Evolutionary conservation across 192 early-diverging fungal genomes (phyloP).

Genomic region (Mortierella antarctica): DNA sequence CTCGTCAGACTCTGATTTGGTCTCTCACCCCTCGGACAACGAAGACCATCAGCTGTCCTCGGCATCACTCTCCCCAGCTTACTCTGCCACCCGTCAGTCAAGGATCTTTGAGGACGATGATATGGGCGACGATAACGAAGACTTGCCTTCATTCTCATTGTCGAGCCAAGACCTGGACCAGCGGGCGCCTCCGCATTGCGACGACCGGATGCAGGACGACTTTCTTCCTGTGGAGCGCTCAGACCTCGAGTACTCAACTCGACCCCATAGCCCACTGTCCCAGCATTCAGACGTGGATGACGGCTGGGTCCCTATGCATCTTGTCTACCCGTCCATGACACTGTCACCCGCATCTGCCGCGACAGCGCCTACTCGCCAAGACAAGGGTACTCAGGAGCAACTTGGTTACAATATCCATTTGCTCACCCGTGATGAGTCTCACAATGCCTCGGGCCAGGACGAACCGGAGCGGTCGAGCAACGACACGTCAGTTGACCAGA

Average conservation of each 20-base stretch:
- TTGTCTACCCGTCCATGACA: constrained; percentile 45
- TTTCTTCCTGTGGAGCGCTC: constrained; percentile 33
- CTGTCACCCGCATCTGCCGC: constrained; percentile 5
- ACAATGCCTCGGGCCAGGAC: too few species aligned
- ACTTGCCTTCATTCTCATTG: constrained; percentile 8
- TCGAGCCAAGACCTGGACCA: constrained; percentile 21
- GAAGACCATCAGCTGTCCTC: constrained; percentile 17
- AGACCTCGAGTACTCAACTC: constrained; percentile 25
- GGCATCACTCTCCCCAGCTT: background rate
- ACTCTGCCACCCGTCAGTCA: background rate
- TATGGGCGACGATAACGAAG: constrained; percentile 8
- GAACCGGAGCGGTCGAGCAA: too few species aligned
- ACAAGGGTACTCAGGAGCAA: background rate
- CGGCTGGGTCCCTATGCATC: constrained; percentile 17
- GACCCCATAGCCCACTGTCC: constrained; percentile 35
- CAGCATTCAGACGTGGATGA: constrained; percentile 19
- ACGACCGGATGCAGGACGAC: constrained; percentile 13
- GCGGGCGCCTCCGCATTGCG: background rate
- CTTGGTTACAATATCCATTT: background rate
- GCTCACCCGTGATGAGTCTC: too few species aligned
- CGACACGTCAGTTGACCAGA: too few species aligned
- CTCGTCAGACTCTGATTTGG: constrained; percentile 40
- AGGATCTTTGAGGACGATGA: background rate
- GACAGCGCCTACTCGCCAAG: background rate
- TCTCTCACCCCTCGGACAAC: constrained; percentile 48